Evolutionary conservation across 2,329 filamentous ascomycete genomes (phyloP).

Genomic region (Fusarium sp.): DNA sequence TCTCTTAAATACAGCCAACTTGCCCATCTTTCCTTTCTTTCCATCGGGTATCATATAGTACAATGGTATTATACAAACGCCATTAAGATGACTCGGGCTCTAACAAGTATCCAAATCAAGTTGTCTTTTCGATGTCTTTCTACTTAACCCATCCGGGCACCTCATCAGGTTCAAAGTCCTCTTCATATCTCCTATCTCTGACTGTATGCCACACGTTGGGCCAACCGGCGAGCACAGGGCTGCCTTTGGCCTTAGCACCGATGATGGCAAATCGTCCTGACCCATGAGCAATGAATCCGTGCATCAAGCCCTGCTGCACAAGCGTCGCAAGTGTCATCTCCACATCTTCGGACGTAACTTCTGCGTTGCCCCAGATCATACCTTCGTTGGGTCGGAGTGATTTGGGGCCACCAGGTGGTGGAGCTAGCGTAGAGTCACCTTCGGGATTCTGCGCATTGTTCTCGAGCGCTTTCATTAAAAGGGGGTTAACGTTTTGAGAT

Average conservation of each 20-base stretch:
- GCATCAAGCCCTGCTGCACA: constrained; percentile 82
- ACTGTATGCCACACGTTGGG: constrained; percentile 79
- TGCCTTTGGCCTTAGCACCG: constrained; percentile 75
- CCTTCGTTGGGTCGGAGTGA: constrained; percentile 69
- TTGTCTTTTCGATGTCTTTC: constrained; percentile 24
- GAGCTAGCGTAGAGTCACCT: constrained; percentile 57
- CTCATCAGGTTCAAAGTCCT: constrained; percentile 69
- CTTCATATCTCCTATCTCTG: constrained; percentile 67
- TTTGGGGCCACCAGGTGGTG: constrained; percentile 61
- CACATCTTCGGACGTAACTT: constrained; percentile 72
- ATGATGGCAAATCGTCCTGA: constrained; percentile 84
- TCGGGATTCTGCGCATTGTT: constrained; percentile 58
- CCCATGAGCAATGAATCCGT: constrained; percentile 85
- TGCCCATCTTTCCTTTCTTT: constrained; percentile 8
- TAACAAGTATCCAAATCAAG: neutral
- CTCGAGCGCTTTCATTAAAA: constrained; percentile 65
- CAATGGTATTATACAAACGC: constrained; percentile 31
- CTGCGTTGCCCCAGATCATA: constrained; percentile 72
- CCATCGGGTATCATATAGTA: constrained; percentile 39
- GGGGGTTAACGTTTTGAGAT: constrained; percentile 59
- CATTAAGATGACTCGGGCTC: constrained; percentile 10
- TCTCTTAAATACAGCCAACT: neutral
- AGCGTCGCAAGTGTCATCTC: constrained; percentile 82
- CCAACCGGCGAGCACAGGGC: constrained; percentile 78
- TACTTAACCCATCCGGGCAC: constrained; percentile 81